These are phyloP conservation scores for Pseudogymnoascus sp. DNA, from an alignment of 2,329 filamentous ascomycete genomes.

Conservation along the genomic window DNA sequence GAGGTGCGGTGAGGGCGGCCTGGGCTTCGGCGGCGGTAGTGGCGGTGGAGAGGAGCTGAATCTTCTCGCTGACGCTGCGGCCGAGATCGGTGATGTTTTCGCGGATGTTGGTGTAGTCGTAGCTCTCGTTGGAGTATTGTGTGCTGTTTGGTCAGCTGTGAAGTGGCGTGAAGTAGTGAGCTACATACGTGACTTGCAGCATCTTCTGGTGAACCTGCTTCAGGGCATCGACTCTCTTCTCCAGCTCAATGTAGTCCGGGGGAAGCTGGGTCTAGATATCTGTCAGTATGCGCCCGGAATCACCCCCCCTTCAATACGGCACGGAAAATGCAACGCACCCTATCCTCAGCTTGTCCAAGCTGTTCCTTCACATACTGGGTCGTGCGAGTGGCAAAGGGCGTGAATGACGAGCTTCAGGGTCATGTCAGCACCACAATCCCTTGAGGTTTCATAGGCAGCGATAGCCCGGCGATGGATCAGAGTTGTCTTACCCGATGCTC, in stretches of 20 bases:
- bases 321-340: slow-evolving; percentile 45
- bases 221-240: slow-evolving; percentile 96
- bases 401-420: slow-evolving; percentile 70
- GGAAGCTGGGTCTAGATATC: slow-evolving; percentile 76
- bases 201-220: slow-evolving; percentile 97
- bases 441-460: slow-evolving; percentile 23
- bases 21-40: slow-evolving; percentile 85
- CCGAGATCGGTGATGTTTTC: slow-evolving; percentile 96
- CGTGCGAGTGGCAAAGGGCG: slow-evolving; percentile 86
- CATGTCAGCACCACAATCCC: slow-evolving; percentile 30
- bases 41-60: slow-evolving; percentile 79
- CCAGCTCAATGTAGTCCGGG: slow-evolving; percentile 94
- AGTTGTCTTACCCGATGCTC: slow-evolving; percentile 53
- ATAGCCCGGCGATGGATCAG: slow-evolving; percentile 14
- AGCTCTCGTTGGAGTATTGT: slow-evolving; percentile 82
- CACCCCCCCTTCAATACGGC: slow-evolving; percentile 12
- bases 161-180: not conserved
- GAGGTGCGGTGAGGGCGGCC: slow-evolving; percentile 83
- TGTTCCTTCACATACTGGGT: slow-evolving; percentile 98
- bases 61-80: slow-evolving; percentile 93
- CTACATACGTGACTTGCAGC: slow-evolving; percentile 82
- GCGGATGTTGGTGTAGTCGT: slow-evolving; percentile 96
- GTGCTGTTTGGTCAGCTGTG: slow-evolving; percentile 46
- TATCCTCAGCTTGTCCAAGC: slow-evolving; percentile 89
- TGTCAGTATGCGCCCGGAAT: slow-evolving; percentile 10